Conservation (phyloP, 768 basidiomycete genomes). For the Suillus paluster region DNA sequence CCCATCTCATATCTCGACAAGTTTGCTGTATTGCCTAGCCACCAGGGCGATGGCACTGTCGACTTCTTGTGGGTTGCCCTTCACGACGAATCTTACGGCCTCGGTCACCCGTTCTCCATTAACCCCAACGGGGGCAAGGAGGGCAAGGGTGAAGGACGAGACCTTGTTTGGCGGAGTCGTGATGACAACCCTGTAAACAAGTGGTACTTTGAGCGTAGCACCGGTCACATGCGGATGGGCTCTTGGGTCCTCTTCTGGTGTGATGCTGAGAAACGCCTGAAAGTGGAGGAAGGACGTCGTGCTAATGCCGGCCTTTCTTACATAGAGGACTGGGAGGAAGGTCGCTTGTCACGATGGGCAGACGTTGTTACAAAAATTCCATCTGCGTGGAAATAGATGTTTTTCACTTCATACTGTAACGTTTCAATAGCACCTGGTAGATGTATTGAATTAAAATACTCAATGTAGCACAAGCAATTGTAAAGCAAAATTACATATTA, state of each 20-base stretch:
- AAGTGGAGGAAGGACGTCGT: slow-evolving; percentile 67
- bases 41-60: slow-evolving; percentile 98
- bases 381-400: slow-evolving; percentile 69
- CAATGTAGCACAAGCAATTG: slow-evolving; percentile 20
- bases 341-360: slow-evolving; percentile 71
- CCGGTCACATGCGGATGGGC: slow-evolving; percentile 85
- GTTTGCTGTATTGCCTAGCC: slow-evolving; percentile 92
- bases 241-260: slow-evolving; percentile 98
- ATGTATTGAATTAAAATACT: not conserved
- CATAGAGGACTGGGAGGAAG: slow-evolving; percentile 77
- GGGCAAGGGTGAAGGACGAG: slow-evolving; percentile 88
- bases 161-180: slow-evolving; percentile 95
- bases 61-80: slow-evolving; percentile 99
- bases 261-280: slow-evolving; percentile 88
- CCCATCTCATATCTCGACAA: slow-evolving; percentile 96
- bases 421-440: slow-evolving; percentile 7
- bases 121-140: slow-evolving; percentile 95
- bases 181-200: slow-evolving; percentile 96
- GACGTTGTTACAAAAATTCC: slow-evolving; percentile 71
- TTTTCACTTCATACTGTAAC: slow-evolving; percentile 13
- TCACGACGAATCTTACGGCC: slow-evolving; percentile 97
- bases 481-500: not conserved
- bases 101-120: slow-evolving; percentile 90
- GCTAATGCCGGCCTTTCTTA: slow-evolving; percentile 68
- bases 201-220: slow-evolving; percentile 98